phyloP scores from a whole-genome alignment of 306 rosid species.

The Prosopis cineraria region DNA sequence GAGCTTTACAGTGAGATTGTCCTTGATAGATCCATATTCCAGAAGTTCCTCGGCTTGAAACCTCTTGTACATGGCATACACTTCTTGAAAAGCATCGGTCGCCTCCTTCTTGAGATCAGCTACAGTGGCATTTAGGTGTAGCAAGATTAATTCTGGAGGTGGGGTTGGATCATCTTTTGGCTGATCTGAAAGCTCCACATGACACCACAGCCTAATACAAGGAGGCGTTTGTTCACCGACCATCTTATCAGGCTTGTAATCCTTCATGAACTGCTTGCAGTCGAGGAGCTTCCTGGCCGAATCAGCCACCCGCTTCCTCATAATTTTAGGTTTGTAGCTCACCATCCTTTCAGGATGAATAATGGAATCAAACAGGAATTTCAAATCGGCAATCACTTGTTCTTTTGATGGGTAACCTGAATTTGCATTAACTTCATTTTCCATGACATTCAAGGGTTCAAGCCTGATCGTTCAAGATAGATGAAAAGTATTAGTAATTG shows the following conservation, averaged over 20 bases:
- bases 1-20: slow-evolving; percentile 50
- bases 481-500: neutral
- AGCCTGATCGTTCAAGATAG: slow-evolving; percentile 46
- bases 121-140: slow-evolving; percentile 62
- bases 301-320: slow-evolving; percentile 47
- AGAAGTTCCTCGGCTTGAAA: slow-evolving; percentile 59
- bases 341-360: slow-evolving; percentile 63
- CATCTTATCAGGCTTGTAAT: slow-evolving; percentile 37
- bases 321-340: slow-evolving; percentile 29
- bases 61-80: slow-evolving; percentile 69
- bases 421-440: slow-evolving; percentile 25
- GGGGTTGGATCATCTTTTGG: slow-evolving; percentile 53
- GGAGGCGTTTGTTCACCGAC: slow-evolving; percentile 8
- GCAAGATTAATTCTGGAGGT: slow-evolving; percentile 61
- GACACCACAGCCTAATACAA: slow-evolving; percentile 59
- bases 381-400: slow-evolving; percentile 55
- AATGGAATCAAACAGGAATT: slow-evolving; percentile 50
- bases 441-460: slow-evolving; percentile 27
- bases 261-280: slow-evolving; percentile 79
- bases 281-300: slow-evolving; percentile 74
- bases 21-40: slow-evolving; percentile 48
- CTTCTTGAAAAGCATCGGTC: slow-evolving; percentile 58
- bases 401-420: slow-evolving; percentile 45
- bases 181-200: slow-evolving; percentile 61
- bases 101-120: slow-evolving; percentile 53